A percentile compares a stretch with the other conserved stretches of the same genome.
phyloP scores from a whole-genome alignment of 306 rosid genomes.

The Castanea sativa region DNA sequence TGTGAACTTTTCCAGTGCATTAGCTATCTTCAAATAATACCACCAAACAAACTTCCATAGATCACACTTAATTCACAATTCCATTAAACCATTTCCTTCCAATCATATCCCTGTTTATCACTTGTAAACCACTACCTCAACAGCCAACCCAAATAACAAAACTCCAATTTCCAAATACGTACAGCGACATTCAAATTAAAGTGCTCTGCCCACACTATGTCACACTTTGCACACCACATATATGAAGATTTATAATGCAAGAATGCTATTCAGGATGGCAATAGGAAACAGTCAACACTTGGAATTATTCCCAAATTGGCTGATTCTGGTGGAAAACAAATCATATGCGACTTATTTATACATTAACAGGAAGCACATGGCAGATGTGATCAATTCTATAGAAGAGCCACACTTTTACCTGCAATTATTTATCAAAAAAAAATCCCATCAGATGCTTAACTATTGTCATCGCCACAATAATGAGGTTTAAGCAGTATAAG shows the following conservation, averaged over 20 bases:
- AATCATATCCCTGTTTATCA: conserved; percentile 18
- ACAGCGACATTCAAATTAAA: conserved; percentile 27
- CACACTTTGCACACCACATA: conserved; percentile 29
- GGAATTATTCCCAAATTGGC: conserved; percentile 49
- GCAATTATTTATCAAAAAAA: conserved; percentile 24
- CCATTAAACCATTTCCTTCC: conserved; percentile 18
- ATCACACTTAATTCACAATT: neutral
- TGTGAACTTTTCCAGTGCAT: conserved; percentile 5
- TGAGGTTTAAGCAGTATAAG: neutral
- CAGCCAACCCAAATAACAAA: conserved; percentile 23
- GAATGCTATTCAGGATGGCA: conserved; percentile 52
- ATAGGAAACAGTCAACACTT: conserved; percentile 40
- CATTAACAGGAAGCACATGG: conserved; percentile 31
- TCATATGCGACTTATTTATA: conserved; percentile 28
- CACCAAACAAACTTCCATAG: conserved; percentile 15
- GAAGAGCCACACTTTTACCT: conserved; percentile 76
- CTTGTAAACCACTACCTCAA: conserved; percentile 20
- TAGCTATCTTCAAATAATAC: neutral
- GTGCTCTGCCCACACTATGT: conserved; percentile 32
- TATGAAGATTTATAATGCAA: conserved; percentile 39
- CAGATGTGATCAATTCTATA: conserved; percentile 43
- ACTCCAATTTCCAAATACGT: conserved; percentile 36
- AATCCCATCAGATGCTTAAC: conserved; percentile 4
- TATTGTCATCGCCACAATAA: neutral
- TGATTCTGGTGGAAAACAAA: conserved; percentile 44